Conservation (phyloP, 345 rosid species). For the Ceriops decandra region DNA sequence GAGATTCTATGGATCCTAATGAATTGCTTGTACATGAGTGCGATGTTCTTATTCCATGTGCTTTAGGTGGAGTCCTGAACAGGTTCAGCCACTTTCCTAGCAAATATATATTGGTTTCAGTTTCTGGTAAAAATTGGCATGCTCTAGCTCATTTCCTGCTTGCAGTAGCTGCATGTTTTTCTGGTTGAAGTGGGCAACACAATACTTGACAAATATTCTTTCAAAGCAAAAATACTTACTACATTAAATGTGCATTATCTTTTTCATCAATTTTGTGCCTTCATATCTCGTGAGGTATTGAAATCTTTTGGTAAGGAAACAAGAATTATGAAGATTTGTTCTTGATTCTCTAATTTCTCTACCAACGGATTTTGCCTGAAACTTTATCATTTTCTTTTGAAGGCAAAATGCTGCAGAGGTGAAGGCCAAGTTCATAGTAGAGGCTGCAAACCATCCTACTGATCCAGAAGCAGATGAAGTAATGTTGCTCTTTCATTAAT, state of each 20-base stretch:
- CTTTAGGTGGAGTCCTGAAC: conserved; percentile 94
- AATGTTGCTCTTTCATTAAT: neutral
- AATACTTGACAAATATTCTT: too few relatives aligned
- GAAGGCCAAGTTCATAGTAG: conserved; percentile 89
- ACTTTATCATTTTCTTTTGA: neutral
- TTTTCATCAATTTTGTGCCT: too few relatives aligned
- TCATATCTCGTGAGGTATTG: too few relatives aligned
- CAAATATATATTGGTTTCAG: neutral
- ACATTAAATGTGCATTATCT: too few relatives aligned
- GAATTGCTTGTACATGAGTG: conserved; percentile 84
- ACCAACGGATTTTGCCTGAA: neutral
- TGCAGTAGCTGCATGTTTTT: too few relatives aligned
- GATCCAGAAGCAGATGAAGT: conserved; percentile 99
- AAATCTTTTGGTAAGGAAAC: too few relatives aligned
- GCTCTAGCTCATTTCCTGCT: too few relatives aligned
- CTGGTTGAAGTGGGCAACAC: too few relatives aligned
- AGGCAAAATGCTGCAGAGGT: conserved; percentile 93
- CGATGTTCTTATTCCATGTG: conserved; percentile 95
- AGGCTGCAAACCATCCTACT: conserved; percentile 98
- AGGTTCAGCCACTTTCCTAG: conserved; percentile 40
- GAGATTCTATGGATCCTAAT: conserved; percentile 60
- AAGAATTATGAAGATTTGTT: too few relatives aligned
- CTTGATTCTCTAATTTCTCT: too few relatives aligned
- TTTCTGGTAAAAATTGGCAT: too few relatives aligned
- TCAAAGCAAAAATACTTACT: too few relatives aligned